Percentiles rank a stretch among this genome's conserved stretches.
Evolutionary conservation across 225 moss, liverwort and hornwort genomes (phyloP).

Genomic region (Polytrichum commune): DNA sequence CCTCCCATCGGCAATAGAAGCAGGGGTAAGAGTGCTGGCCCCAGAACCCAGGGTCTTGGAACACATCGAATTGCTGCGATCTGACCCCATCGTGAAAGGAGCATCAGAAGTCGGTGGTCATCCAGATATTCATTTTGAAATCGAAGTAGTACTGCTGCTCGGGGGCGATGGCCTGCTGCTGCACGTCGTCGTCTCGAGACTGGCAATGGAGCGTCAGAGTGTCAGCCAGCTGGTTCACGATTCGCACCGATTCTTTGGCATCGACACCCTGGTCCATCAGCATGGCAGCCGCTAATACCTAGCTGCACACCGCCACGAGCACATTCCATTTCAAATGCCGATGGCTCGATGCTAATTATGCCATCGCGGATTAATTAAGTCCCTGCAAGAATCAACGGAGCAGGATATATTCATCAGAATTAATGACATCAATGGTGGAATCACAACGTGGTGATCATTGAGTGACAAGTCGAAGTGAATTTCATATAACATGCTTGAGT

Average conservation of each 20-base stretch:
- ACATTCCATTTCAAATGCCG: too few species aligned
- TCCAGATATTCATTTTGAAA: conserved; percentile 11
- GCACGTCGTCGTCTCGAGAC: conserved; percentile 14
- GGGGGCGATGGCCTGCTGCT: background rate
- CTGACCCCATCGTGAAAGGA: background rate
- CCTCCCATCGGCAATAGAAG: conserved; percentile 11
- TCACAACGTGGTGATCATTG: too few species aligned
- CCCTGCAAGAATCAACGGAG: too few species aligned
- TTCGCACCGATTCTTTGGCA: background rate
- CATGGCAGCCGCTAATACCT: too few species aligned
- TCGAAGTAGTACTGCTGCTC: conserved; percentile 8
- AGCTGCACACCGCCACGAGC: too few species aligned
- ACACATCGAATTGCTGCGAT: conserved; percentile 17
- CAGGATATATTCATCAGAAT: too few species aligned
- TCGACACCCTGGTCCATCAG: too few species aligned
- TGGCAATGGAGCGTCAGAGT: conserved; percentile 14
- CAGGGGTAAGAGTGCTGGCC: background rate
- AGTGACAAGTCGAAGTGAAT: too few species aligned
- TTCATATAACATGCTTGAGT: too few species aligned
- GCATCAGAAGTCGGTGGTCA: conserved; percentile 17
- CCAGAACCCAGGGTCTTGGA: conserved; percentile 11
- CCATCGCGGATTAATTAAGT: too few species aligned
- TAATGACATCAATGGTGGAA: too few species aligned
- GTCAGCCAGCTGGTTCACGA: conserved; percentile 6
- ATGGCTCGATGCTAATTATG: too few species aligned